These are phyloP conservation scores for Sechiopsis laciniata DNA, from an alignment of 306 rosid genomes.

Conservation along the genomic window DNA sequence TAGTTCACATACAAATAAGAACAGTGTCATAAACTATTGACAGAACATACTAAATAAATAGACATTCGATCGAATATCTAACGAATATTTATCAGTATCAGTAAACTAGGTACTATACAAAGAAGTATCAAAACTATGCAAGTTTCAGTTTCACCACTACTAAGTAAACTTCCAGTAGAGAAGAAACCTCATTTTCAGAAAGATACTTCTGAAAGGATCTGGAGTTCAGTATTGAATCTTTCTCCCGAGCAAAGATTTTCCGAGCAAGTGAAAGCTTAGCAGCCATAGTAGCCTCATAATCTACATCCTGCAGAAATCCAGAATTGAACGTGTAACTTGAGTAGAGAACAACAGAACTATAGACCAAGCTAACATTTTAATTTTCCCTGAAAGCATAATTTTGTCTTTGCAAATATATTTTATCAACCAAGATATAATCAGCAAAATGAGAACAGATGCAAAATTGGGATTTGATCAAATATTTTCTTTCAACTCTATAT, in stretches of 20 bases:
- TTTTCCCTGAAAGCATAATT: not conserved
- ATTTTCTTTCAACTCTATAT: not conserved
- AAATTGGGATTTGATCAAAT: not conserved
- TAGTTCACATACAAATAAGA: conserved; percentile 32
- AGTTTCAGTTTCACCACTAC: not conserved
- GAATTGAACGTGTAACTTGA: conserved; percentile 9
- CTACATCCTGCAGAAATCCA: conserved; percentile 59
- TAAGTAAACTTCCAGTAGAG: not conserved
- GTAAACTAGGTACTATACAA: not conserved
- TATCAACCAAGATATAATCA: not conserved
- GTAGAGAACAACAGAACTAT: conserved; percentile 15
- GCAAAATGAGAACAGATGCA: conserved; percentile 1
- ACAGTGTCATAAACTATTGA: conserved; percentile 15
- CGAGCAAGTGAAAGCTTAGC: conserved; percentile 75
- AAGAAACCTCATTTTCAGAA: conserved; percentile 70
- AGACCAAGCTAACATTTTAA: not conserved
- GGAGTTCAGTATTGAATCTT: conserved; percentile 60
- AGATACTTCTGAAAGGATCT: conserved; percentile 61
- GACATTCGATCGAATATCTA: not conserved
- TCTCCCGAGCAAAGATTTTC: conserved; percentile 69
- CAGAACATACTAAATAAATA: not conserved
- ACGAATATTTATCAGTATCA: conserved; percentile 12
- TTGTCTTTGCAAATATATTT: not conserved
- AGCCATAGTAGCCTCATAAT: conserved; percentile 78
- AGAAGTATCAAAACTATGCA: not conserved